These are phyloP conservation scores for Adansonia madagascariensis DNA, from an alignment of 441 rosid genomes.

Conservation along the genomic window DNA sequence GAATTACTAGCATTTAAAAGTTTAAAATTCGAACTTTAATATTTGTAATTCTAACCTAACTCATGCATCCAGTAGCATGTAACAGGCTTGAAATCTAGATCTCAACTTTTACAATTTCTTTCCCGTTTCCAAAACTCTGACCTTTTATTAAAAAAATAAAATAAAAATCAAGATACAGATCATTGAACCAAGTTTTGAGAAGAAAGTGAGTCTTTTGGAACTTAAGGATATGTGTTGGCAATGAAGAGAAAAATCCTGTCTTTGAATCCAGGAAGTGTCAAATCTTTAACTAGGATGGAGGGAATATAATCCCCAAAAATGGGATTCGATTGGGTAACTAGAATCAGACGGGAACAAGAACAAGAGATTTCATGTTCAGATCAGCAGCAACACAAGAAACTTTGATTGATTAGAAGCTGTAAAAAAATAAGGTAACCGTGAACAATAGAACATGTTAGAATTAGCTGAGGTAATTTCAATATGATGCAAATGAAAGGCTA, in stretches of 20 bases:
- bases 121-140: too few relatives aligned
- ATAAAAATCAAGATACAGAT: too few relatives aligned
- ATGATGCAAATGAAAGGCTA: conserved; percentile 18
- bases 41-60: too few relatives aligned
- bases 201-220: too few relatives aligned
- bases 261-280: background rate
- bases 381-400: background rate
- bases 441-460: conserved; percentile 27
- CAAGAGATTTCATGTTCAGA: background rate
- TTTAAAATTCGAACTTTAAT: too few relatives aligned
- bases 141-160: too few relatives aligned
- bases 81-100: too few relatives aligned
- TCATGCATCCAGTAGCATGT: too few relatives aligned
- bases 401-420: conserved; percentile 23
- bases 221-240: background rate
- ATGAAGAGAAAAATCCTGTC: background rate
- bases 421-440: conserved; percentile 9
- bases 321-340: background rate
- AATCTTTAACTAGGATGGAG: background rate
- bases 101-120: too few relatives aligned
- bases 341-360: background rate
- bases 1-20: too few relatives aligned
- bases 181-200: too few relatives aligned
- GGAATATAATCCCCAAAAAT: background rate
- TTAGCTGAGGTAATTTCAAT: conserved; percentile 26